Evolutionary conservation across 2,329 filamentous ascomycete genomes (phyloP).

Genomic region (Sporothrix dimorphospora): DNA sequence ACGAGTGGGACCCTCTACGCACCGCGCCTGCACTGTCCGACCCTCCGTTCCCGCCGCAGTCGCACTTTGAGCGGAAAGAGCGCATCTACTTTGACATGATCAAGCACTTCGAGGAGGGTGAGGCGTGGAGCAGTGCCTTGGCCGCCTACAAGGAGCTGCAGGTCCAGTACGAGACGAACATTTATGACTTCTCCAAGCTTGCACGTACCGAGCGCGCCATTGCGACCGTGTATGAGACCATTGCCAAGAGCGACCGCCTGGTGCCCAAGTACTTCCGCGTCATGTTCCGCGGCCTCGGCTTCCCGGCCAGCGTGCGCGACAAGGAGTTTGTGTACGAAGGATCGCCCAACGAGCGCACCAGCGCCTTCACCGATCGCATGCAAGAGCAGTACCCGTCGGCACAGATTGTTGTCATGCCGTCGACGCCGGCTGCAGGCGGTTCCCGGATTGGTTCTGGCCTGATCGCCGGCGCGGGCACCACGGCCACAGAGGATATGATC

Average conservation of each 20-base stretch:
- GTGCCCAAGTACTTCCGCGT: constrained; percentile 91
- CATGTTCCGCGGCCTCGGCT: constrained; percentile 85
- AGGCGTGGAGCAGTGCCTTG: constrained; percentile 88
- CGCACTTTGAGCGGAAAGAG: constrained; percentile 90
- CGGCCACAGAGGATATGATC: constrained; percentile 58
- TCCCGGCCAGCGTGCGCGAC: constrained; percentile 77
- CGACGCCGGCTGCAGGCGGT: constrained; percentile 13
- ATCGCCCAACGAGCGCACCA: constrained; percentile 72
- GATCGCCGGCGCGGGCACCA: background rate
- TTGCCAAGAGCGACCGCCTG: constrained; percentile 77
- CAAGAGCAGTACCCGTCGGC: constrained; percentile 87
- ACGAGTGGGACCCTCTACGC: constrained; percentile 81
- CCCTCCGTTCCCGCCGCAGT: constrained; percentile 79
- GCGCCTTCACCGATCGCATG: constrained; percentile 86
- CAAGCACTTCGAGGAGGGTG: constrained; percentile 90
- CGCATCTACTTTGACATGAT: constrained; percentile 93
- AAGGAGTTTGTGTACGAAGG: constrained; percentile 94
- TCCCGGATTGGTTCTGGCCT: constrained; percentile 24
- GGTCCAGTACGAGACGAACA: constrained; percentile 83
- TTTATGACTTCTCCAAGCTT: constrained; percentile 90
- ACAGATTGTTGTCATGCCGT: constrained; percentile 62
- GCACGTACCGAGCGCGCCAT: constrained; percentile 88
- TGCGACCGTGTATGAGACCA: constrained; percentile 86
- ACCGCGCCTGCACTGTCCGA: constrained; percentile 69
- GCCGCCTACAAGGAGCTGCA: constrained; percentile 89